Percentiles rank a stretch among this genome's conserved stretches.
Conservation (phyloP, 2,329 filamentous ascomycete genomes). For the Trichoderma sp. region DNA sequence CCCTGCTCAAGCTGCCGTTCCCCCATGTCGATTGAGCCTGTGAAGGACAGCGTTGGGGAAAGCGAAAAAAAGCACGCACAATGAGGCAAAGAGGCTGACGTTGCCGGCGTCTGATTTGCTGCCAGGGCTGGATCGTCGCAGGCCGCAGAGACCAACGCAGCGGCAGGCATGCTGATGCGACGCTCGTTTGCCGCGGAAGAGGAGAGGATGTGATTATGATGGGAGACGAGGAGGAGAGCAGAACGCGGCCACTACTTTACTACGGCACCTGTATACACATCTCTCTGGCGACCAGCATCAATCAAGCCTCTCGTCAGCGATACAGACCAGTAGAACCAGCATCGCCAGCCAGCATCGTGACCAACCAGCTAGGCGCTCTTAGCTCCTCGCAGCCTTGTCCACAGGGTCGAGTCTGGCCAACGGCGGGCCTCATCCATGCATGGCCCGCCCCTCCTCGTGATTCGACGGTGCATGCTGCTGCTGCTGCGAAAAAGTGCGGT, state of each 20-base stretch:
- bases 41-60: neutral
- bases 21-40: constrained; percentile 4
- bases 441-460: constrained; percentile 23
- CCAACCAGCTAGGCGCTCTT: constrained; percentile 4
- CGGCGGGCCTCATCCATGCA: constrained; percentile 25
- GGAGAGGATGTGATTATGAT: neutral
- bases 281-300: neutral
- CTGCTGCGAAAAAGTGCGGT: constrained; percentile 26
- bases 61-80: constrained; percentile 11
- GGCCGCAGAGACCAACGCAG: neutral
- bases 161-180: neutral
- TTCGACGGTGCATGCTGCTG: constrained; percentile 18
- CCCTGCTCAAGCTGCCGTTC: neutral
- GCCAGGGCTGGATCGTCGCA: neutral
- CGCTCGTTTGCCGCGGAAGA: neutral
- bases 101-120: constrained; percentile 8
- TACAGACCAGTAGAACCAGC: neutral
- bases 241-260: neutral
- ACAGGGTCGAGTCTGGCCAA: constrained; percentile 17
- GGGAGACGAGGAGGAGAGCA: neutral
- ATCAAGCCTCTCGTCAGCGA: neutral
- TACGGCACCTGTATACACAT: neutral
- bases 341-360: constrained; percentile 5
- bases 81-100: constrained; percentile 1
- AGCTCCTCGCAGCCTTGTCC: constrained; percentile 22